Evolutionary conservation across 148 eudicot genomes (phyloP).

Genomic region (Rhododendron vialii): DNA sequence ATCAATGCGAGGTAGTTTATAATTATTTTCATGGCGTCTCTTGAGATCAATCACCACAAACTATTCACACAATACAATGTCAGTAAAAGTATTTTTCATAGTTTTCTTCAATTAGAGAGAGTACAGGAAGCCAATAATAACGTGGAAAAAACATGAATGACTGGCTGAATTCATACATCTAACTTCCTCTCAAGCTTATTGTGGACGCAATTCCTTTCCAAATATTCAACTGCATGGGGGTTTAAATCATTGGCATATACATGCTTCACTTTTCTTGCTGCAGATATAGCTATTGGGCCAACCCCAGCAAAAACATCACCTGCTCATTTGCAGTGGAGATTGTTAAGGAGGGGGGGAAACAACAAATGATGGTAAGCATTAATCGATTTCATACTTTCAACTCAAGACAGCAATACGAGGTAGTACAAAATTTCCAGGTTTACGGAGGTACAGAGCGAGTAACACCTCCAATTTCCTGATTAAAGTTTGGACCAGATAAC

Average conservation of each 20-base stretch:
- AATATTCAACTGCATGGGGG: conserved; percentile 80
- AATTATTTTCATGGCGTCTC: not conserved
- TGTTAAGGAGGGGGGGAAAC: not conserved
- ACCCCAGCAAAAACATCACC: conserved; percentile 99
- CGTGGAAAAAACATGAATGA: not conserved
- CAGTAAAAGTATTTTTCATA: not conserved
- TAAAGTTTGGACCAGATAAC: not conserved
- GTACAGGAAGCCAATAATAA: not conserved
- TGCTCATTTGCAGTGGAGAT: conserved; percentile 16
- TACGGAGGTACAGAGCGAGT: not conserved
- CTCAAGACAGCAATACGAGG: not conserved
- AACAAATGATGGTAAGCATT: not conserved
- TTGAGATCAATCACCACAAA: not conserved
- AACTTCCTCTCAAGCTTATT: conserved; percentile 90
- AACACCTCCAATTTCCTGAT: not conserved
- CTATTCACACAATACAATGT: not conserved
- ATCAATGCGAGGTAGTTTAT: not conserved
- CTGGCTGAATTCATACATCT: conserved; percentile 40
- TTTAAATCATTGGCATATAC: conserved; percentile 95
- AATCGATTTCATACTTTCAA: not conserved
- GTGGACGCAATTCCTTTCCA: conserved; percentile 67
- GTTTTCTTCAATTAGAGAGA: not conserved
- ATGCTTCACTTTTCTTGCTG: conserved; percentile 83
- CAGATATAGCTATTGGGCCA: conserved; percentile 93
- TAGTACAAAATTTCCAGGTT: not conserved